These are phyloP conservation scores for Penicillium samsonianum DNA, from an alignment of 495 filamentous ascomycete genomes.

Conservation along the genomic window DNA sequence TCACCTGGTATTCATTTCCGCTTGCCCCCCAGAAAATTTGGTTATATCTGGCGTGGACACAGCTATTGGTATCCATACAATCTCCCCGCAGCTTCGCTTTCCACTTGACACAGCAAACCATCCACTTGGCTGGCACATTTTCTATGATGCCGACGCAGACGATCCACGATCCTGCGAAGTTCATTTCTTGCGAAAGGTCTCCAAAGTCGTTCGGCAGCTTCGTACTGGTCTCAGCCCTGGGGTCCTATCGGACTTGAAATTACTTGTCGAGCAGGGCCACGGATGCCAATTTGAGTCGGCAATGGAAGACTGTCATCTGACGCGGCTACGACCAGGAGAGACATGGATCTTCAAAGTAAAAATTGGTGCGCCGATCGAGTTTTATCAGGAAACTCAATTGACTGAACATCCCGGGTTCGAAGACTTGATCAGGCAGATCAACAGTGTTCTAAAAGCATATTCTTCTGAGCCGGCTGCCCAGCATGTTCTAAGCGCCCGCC, in stretches of 20 bases:
- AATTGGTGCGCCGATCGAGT: constrained; percentile 15
- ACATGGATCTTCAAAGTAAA: constrained; percentile 26
- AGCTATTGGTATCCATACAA: constrained; percentile 30
- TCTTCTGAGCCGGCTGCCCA: constrained; percentile 17
- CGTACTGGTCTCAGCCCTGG: constrained; percentile 29
- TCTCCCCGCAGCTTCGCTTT: constrained; percentile 21
- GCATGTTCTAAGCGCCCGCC: constrained; percentile 21
- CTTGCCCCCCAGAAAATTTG: constrained; percentile 8
- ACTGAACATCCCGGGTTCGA: constrained; percentile 14
- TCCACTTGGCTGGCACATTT: constrained; percentile 29
- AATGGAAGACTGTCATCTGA: constrained; percentile 10
- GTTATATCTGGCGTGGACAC: constrained; percentile 22
- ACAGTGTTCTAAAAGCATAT: constrained; percentile 19
- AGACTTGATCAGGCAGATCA: constrained; percentile 23
- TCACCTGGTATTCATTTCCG: constrained; percentile 28
- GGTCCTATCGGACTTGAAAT: constrained; percentile 17
- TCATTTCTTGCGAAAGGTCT: constrained; percentile 24
- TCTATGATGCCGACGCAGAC: constrained; percentile 14
- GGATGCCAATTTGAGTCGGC: constrained; percentile 22
- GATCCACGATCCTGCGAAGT: constrained; percentile 8
- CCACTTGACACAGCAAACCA: constrained; percentile 11
- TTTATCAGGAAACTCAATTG: not conserved
- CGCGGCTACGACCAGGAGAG: constrained; percentile 27
- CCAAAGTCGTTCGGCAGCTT: constrained; percentile 24
- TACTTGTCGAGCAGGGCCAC: constrained; percentile 12